Percentiles rank a stretch among this genome's conserved stretches.
Evolutionary conservation across 768 basidiomycete genomes (phyloP).

Genomic region (Psilocybe cyanescens): DNA sequence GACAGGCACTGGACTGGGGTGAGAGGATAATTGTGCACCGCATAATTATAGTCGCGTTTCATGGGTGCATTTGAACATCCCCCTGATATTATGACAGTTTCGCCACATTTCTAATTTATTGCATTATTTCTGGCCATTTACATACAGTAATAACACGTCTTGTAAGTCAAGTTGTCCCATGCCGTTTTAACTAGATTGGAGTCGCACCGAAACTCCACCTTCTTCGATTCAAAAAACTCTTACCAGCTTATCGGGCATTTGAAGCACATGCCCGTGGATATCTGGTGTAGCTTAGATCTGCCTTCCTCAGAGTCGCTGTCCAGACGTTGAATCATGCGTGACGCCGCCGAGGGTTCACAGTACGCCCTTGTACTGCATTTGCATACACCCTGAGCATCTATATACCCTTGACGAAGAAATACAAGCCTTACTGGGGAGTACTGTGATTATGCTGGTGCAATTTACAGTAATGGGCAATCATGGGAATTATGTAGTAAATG

Average conservation of each 20-base stretch:
- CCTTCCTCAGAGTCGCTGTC: background rate
- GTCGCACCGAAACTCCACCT: background rate
- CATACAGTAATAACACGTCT: conserved; percentile 1
- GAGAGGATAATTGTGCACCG: conserved; percentile 11
- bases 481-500: background rate
- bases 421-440: background rate
- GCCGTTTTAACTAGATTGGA: background rate
- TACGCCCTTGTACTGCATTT: too few relatives aligned
- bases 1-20: conserved; percentile 17
- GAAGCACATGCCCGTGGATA: background rate
- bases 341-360: background rate
- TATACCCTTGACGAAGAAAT: background rate
- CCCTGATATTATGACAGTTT: conserved; percentile 20
- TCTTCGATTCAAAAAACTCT: conserved; percentile 2
- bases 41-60: conserved; percentile 22
- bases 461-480: background rate
- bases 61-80: conserved; percentile 13
- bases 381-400: too few relatives aligned
- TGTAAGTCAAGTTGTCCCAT: conserved; percentile 3
- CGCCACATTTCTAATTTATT: conserved; percentile 18
- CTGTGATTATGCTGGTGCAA: background rate
- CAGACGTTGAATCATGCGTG: background rate
- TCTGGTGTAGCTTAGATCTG: background rate
- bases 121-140: conserved; percentile 6
- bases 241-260: conserved; percentile 7